Percentiles rank a stretch among this genome's conserved stretches.
phyloP scores from a whole-genome alignment of 768 basidiomycete genomes.

The Neoboletus brunneissimus region DNA sequence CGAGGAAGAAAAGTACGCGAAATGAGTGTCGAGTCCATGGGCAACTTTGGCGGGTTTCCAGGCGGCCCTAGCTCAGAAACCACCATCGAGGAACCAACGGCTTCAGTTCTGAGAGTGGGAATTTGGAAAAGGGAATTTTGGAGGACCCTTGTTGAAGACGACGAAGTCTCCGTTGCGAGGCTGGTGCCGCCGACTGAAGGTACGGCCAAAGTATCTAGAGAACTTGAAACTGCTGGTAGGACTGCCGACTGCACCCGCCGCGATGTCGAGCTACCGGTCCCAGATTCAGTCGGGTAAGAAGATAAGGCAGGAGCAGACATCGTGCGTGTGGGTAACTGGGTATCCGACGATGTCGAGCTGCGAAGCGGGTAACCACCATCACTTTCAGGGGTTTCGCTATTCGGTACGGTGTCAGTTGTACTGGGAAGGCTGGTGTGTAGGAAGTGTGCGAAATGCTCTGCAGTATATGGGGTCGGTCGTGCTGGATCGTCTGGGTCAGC shows the following conservation, averaged over 20 bases:
- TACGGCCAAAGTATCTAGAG: neutral
- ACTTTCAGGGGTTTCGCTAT: neutral
- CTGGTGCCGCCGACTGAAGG: neutral
- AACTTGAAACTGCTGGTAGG: neutral
- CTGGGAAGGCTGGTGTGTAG: neutral
- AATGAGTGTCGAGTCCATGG: neutral
- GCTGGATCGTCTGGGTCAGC: constrained; percentile 8
- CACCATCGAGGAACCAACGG: neutral
- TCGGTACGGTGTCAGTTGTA: neutral
- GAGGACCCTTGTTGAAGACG: neutral
- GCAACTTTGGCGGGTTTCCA: neutral
- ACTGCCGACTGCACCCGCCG: neutral
- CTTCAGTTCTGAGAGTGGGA: neutral
- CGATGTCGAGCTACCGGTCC: neutral
- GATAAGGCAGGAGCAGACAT: neutral
- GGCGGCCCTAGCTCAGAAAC: neutral
- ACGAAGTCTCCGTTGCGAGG: neutral
- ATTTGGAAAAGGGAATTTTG: neutral
- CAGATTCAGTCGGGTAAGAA: neutral
- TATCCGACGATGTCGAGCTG: neutral
- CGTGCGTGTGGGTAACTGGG: neutral
- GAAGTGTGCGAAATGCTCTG: constrained; percentile 2
- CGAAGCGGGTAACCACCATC: neutral
- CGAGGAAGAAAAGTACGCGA: neutral
- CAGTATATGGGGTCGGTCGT: neutral